Evolutionary conservation across 1,284 basidiomycete genomes (phyloP), one percentile per base, ranked within the genome.

Genomic region (Cutaneotrichosporon cyanovorans): DNA sequence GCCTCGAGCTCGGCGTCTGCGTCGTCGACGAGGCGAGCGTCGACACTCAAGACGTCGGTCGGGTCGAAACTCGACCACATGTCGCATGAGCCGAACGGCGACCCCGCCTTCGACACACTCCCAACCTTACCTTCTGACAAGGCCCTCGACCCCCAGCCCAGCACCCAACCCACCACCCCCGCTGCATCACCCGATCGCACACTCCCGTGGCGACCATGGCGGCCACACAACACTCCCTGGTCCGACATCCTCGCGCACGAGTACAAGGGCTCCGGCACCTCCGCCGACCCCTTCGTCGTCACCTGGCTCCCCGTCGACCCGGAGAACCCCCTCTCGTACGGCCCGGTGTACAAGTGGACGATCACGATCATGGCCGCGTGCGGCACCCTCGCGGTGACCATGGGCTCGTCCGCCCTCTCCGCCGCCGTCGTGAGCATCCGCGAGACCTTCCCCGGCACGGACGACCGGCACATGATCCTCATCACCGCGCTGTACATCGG

Each of bases 231-330:
- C 15, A 73, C 71, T 0, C 66, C 72, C 0, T 74, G 71, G 40
- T 55, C 60, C 35, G 44, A 57, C 2, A 73, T 75, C 46, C 40
- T 72, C 28, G 46, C 55, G 12, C 53, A 63, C 40, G 56, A 57
- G 2, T 75, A 74, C 55, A 53, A 46, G 23, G 73, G 73, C 9
- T 51, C 56, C 18, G 73, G 73, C 11, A 73, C 71, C 7, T 48
- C 62, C 5, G 62, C 61, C 11, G 65, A 71, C 38, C 73, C 73
- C 0, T 74, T 62, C 51, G 55, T 74, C 14, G 61, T 75, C 18
- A 65, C 67, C 48, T 69, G 66, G 66, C 46, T 69, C 11, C 46
- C 48, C 1, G 46, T 46, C 22, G 48, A 69, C 50, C 52, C 50
- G 25, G 65, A 66, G 49, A 60, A 69, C 47, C 66, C 66, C 2